Evolutionary conservation across 495 filamentous ascomycete genomes (phyloP).

Genomic region (Pyrenula aspistea): DNA sequence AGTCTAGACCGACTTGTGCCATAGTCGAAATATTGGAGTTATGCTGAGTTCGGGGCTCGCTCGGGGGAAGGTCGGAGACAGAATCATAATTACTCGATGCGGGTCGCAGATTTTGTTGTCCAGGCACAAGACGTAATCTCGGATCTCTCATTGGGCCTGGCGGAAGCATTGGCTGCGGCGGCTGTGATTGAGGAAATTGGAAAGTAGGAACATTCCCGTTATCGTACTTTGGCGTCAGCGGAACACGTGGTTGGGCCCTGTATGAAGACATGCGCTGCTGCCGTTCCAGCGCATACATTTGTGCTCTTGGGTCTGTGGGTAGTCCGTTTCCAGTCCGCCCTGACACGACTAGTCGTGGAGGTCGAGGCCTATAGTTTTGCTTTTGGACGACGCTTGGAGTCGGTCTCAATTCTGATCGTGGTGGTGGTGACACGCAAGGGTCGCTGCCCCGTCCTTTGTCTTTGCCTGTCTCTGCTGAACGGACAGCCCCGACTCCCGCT

Average conservation of each 20-base stretch:
- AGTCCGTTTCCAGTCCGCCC: background rate
- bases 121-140: background rate
- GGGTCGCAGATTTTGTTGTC: background rate
- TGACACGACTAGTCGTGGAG: background rate
- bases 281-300: background rate
- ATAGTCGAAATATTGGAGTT: background rate
- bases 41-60: background rate
- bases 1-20: background rate
- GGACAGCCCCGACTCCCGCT: background rate
- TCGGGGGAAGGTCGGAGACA: background rate
- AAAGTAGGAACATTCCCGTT: background rate
- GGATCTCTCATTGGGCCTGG: background rate
- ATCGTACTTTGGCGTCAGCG: background rate
- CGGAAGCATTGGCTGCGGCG: background rate
- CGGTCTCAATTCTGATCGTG: background rate
- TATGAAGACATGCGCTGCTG: background rate
- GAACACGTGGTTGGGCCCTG: background rate
- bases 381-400: background rate
- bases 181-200: background rate
- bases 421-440: background rate
- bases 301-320: background rate
- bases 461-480: background rate
- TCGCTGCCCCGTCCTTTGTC: background rate
- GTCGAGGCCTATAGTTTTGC: background rate
- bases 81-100: background rate